These are phyloP conservation scores for Oryza coarctata DNA, from an alignment of 176 grass and related monocot genomes.

Conservation along the genomic window DNA sequence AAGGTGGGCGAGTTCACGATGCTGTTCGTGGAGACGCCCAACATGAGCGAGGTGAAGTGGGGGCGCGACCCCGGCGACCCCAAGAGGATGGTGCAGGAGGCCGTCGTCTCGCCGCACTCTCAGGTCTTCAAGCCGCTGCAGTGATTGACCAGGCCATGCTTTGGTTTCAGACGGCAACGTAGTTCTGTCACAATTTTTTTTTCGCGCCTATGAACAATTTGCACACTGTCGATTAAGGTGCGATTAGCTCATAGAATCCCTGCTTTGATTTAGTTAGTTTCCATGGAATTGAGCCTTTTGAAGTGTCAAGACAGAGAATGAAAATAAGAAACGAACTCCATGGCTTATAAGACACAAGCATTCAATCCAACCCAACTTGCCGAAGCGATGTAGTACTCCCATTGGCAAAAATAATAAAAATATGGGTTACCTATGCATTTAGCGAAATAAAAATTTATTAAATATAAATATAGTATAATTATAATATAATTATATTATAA, in stretches of 20 bases:
- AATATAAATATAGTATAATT: no score
- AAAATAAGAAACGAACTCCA: no score
- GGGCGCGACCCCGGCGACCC: slow-evolving; percentile 34
- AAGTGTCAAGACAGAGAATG: no score
- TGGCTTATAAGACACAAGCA: not conserved
- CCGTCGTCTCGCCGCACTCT: slow-evolving; percentile 49
- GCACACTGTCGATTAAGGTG: not conserved
- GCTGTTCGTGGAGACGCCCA: slow-evolving; percentile 82
- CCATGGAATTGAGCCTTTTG: no score
- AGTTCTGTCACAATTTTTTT: not conserved
- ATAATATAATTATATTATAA: no score
- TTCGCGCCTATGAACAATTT: not conserved
- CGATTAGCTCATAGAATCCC: not conserved
- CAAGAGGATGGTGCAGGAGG: slow-evolving; percentile 57
- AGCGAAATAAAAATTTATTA: no score
- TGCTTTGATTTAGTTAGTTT: not conserved
- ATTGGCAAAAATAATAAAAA: no score
- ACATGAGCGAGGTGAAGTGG: slow-evolving; percentile 81
- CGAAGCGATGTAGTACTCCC: no score
- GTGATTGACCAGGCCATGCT: not conserved
- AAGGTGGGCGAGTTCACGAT: slow-evolving; percentile 82
- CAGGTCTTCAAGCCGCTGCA: slow-evolving; percentile 50
- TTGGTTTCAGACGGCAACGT: not conserved
- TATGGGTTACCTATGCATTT: no score
- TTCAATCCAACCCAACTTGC: not conserved